Percentiles rank a stretch among this genome's conserved stretches.
Evolutionary conservation across 225 moss, liverwort and hornwort species (phyloP).

Genomic region (Straminergon stramineum): DNA sequence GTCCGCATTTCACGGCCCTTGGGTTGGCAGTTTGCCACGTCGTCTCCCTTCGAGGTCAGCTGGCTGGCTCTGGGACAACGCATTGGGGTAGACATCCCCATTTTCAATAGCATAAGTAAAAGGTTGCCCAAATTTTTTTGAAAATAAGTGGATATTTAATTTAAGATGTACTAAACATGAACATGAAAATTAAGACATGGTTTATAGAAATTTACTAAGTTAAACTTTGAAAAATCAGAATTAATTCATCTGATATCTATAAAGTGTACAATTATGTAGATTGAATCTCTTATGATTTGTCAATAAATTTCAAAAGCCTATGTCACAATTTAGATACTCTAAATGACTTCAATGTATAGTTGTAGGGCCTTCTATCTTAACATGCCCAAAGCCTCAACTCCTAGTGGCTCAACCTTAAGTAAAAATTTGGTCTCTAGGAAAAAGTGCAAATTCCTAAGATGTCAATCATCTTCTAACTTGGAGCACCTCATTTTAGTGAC

Average conservation of each 20-base stretch:
- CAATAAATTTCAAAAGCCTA: not conserved
- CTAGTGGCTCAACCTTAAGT: not conserved
- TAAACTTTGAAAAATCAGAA: not conserved
- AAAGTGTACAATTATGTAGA: fast-evolving
- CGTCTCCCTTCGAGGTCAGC: not conserved
- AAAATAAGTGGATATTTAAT: not conserved
- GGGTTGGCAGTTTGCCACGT: not conserved
- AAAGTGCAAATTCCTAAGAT: not conserved
- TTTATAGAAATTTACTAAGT: not conserved
- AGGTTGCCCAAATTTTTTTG: not conserved
- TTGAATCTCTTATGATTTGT: not conserved
- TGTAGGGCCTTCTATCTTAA: not conserved
- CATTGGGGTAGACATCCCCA: not conserved
- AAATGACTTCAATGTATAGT: not conserved
- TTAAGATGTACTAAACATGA: fast-evolving
- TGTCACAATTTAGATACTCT: not conserved
- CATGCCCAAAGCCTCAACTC: not conserved
- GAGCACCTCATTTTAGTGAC: not conserved
- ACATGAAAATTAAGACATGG: not conserved
- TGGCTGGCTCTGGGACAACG: not conserved
- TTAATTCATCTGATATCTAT: not conserved
- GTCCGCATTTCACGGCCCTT: not conserved
- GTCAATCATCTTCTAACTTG: not conserved
- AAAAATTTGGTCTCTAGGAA: fast-evolving
- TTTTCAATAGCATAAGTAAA: not conserved